Conservation (phyloP, 2,329 filamentous ascomycete genomes). For the Exophiala sp. region DNA sequence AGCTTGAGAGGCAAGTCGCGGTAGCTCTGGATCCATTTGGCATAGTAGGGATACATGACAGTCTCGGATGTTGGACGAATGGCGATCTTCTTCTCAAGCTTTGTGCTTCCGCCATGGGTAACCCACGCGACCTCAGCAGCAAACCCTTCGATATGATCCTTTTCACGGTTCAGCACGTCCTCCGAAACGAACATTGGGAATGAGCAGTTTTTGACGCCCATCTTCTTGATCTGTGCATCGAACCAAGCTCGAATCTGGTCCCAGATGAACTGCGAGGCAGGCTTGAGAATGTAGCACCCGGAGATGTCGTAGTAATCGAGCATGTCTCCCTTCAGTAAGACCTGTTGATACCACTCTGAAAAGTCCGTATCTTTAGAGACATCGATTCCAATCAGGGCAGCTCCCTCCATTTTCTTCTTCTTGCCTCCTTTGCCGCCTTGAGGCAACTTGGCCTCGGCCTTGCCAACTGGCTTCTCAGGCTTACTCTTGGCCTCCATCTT, state of each 20-base stretch:
- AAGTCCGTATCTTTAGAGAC: slow-evolving; percentile 81
- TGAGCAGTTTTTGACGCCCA: slow-evolving; percentile 92
- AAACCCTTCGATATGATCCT: slow-evolving; percentile 98
- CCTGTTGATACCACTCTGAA: slow-evolving; percentile 93
- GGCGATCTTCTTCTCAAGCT: slow-evolving; percentile 74
- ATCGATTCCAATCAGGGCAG: slow-evolving; percentile 77
- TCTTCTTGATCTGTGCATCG: slow-evolving; percentile 68
- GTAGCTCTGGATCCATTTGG: slow-evolving; percentile 95
- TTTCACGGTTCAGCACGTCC: slow-evolving; percentile 79
- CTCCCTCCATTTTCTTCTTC: slow-evolving; percentile 54
- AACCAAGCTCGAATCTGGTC: slow-evolving; percentile 56
- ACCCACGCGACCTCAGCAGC: slow-evolving; percentile 61
- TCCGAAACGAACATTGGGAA: slow-evolving; percentile 94
- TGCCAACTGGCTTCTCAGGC: slow-evolving; percentile 40
- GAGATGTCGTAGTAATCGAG: slow-evolving; percentile 97
- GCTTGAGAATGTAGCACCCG: slow-evolving; percentile 92
- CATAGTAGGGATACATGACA: slow-evolving; percentile 93
- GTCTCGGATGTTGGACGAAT: slow-evolving; percentile 65
- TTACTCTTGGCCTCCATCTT: slow-evolving; percentile 40
- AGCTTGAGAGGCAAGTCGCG: slow-evolving; percentile 87
- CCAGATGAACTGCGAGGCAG: slow-evolving; percentile 62
- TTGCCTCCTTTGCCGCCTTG: slow-evolving; percentile 32
- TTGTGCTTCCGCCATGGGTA: slow-evolving; percentile 71
- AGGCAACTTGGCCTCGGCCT: slow-evolving; percentile 42
- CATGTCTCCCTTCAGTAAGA: slow-evolving; percentile 94